phyloP scores from a whole-genome alignment of 257 asterid species.

The Scutellaria minor region DNA sequence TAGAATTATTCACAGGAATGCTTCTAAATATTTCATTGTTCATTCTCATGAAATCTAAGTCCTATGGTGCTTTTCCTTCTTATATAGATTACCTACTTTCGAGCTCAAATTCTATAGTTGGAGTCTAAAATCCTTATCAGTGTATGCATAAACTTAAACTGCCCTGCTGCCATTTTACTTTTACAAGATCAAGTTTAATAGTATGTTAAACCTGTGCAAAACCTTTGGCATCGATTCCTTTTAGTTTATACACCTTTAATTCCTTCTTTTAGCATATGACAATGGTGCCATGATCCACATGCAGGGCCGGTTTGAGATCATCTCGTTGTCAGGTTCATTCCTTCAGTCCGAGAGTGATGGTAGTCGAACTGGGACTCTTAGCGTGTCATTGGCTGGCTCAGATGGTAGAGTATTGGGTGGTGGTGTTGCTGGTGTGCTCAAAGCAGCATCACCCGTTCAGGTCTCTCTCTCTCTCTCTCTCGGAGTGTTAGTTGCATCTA shows the following conservation, averaged over 20 bases:
- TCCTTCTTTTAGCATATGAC: constrained; percentile 12
- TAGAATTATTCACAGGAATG: not conserved
- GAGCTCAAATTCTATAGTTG: not conserved
- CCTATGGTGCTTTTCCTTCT: not conserved
- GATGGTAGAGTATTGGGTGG: constrained; percentile 92
- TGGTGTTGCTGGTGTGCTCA: constrained; percentile 80
- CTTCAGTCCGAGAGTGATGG: constrained; percentile 62
- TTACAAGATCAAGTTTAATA: not conserved
- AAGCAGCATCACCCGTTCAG: constrained; percentile 88
- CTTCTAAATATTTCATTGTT: not conserved
- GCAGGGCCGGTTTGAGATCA: constrained; percentile 90
- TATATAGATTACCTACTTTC: no score
- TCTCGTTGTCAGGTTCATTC: constrained; percentile 81
- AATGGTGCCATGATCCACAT: constrained; percentile 33
- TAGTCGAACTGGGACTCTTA: constrained; percentile 58
- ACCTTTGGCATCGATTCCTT: not conserved
- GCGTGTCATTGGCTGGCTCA: constrained; percentile 78
- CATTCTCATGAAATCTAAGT: not conserved
- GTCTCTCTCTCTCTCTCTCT: constrained; percentile 22
- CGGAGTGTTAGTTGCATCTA: no score
- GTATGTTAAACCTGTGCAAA: not conserved
- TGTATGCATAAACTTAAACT: not conserved
- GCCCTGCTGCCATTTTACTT: no score
- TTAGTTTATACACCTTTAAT: not conserved
- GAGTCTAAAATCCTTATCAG: not conserved